These are phyloP conservation scores for Jacaranda copaia DNA, from an alignment of 257 asterid species.

Conservation along the genomic window DNA sequence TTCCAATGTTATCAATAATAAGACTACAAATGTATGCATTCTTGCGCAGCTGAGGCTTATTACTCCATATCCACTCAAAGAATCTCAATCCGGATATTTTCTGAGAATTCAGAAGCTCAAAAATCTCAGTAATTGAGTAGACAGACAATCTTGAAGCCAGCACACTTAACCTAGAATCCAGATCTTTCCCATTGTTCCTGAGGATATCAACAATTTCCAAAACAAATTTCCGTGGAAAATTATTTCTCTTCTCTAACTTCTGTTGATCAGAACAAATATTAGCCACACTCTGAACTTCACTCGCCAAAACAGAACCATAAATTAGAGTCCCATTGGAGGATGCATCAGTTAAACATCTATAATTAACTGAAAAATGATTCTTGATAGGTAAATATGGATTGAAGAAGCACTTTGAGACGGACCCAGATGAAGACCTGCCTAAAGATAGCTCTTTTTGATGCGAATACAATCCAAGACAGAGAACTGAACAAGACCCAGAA, in stretches of 20 bases:
- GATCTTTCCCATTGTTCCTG: constrained; percentile 47
- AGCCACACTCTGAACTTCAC: constrained; percentile 27
- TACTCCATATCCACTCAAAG: constrained; percentile 65
- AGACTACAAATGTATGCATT: constrained; percentile 65
- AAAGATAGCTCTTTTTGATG: not conserved
- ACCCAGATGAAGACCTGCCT: constrained; percentile 20
- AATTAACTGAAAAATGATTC: constrained; percentile 1
- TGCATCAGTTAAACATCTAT: constrained; percentile 35
- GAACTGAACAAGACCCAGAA: constrained; percentile 25
- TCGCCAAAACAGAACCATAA: constrained; percentile 34
- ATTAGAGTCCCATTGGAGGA: constrained; percentile 32
- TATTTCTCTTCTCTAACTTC: constrained; percentile 28
- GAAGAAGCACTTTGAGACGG: constrained; percentile 12
- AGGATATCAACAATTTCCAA: constrained; percentile 56
- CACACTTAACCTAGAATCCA: constrained; percentile 55
- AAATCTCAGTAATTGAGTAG: constrained; percentile 49
- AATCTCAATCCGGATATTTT: constrained; percentile 65
- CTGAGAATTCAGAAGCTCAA: constrained; percentile 55
- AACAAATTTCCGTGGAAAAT: constrained; percentile 32
- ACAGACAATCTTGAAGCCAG: constrained; percentile 40
- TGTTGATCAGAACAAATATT: constrained; percentile 17
- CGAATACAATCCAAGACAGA: constrained; percentile 14
- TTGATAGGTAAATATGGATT: constrained; percentile 23
- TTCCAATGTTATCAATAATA: constrained; percentile 71
- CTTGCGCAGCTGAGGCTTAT: constrained; percentile 44